Percentiles rank a stretch among this genome's conserved stretches.
phyloP scores from a whole-genome alignment of 805 yeast genomes.

The Ogataea zsoltii region DNA sequence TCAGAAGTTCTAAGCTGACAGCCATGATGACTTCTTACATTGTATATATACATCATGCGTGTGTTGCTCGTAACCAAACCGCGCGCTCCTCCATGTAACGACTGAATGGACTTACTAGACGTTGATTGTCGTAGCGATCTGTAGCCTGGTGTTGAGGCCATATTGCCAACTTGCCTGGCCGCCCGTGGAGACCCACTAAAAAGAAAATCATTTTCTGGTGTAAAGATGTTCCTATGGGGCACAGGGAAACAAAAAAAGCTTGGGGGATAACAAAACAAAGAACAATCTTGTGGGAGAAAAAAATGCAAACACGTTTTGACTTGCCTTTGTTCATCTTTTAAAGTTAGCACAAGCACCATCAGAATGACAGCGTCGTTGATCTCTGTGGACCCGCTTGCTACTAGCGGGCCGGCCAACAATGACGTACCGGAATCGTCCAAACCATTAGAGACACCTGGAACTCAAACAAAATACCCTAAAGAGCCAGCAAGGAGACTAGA shows the following conservation, averaged over 20 bases:
- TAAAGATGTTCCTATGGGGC: background rate
- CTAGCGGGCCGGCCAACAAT: no score
- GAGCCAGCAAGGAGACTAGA: background rate
- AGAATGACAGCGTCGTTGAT: no score
- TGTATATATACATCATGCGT: no score
- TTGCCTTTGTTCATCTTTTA: background rate
- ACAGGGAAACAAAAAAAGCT: background rate
- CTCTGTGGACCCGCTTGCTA: no score
- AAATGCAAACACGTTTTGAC: background rate
- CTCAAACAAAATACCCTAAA: background rate
- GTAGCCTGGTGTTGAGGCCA: no score
- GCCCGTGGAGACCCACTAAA: no score
- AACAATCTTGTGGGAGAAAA: background rate
- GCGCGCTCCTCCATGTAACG: no score
- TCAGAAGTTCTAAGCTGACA: constrained; percentile 28
- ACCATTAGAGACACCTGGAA: no score
- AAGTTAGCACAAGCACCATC: no score
- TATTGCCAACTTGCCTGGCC: no score
- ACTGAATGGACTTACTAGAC: background rate
- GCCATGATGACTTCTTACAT: background rate
- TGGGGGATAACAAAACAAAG: constrained; percentile 13
- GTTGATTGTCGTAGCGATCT: background rate
- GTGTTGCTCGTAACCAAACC: no score
- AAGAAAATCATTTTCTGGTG: background rate
- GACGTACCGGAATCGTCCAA: no score